Evolutionary conservation across 176 grass and related monocot species (phyloP).

Genomic region (Tillandsia fasciculata): DNA sequence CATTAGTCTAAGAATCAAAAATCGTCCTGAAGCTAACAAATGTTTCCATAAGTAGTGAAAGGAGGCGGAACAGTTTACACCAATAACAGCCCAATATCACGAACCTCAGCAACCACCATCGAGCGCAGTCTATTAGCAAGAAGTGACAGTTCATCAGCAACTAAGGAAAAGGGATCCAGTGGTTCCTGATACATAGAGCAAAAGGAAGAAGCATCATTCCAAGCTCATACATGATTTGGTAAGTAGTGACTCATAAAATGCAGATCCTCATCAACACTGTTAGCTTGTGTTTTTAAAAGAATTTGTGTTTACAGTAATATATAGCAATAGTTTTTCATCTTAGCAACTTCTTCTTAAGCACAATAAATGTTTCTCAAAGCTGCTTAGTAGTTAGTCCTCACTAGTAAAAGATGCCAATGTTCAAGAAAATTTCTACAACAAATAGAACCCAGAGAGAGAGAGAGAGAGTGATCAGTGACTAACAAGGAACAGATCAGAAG

Average conservation of each 20-base stretch:
- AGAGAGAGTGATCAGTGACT: too few relatives aligned
- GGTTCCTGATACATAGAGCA: conserved; percentile 29
- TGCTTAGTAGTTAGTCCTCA: too few relatives aligned
- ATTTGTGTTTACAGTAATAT: not conserved
- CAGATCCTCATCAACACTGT: not conserved
- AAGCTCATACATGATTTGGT: too few relatives aligned
- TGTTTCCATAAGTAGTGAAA: not conserved
- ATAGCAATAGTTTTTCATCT: not conserved
- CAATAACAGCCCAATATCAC: too few relatives aligned
- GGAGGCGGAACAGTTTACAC: too few relatives aligned
- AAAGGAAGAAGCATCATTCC: not conserved
- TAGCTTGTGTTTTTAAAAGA: not conserved
- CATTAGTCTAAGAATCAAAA: not conserved
- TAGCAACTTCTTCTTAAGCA: too few relatives aligned
- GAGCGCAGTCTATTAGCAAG: conserved; percentile 74
- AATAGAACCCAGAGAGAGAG: too few relatives aligned
- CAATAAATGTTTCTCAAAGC: too few relatives aligned
- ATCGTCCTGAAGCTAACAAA: not conserved
- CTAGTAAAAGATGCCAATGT: too few relatives aligned
- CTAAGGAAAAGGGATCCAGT: conserved; percentile 78
- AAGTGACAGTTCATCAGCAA: conserved; percentile 77
- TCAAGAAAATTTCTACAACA: too few relatives aligned
- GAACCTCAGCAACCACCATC: conserved; percentile 79
- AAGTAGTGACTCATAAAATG: not conserved
- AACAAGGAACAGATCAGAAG: too few relatives aligned